Evolutionary conservation across 805 yeast species (phyloP).

Genomic region (Saccharomycopsis schoenii): DNA sequence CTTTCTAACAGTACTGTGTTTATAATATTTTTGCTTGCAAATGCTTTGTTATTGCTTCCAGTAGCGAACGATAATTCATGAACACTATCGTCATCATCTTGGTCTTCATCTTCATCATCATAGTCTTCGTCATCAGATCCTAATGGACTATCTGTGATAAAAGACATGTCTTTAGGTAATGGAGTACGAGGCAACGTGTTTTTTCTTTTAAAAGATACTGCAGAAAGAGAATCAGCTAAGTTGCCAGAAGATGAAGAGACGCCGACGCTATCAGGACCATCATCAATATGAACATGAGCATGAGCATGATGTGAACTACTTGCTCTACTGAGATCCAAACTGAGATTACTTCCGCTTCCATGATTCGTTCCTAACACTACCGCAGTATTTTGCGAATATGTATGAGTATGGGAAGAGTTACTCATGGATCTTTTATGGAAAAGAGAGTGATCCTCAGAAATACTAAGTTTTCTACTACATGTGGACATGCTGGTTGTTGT

Average conservation of each 20-base stretch:
- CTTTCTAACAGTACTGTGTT: not conserved
- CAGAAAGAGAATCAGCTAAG: constrained; percentile 9
- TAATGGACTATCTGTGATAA: not conserved
- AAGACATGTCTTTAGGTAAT: constrained; percentile 9
- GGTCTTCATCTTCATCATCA: constrained; percentile 10
- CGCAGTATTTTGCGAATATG: not conserved
- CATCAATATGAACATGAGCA: not conserved
- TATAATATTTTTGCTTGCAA: not conserved
- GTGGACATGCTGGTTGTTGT: not conserved
- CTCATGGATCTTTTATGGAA: not conserved
- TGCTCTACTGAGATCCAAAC: not conserved
- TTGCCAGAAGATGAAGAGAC: not conserved
- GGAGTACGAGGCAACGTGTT: constrained; percentile 16
- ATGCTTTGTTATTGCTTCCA: not conserved
- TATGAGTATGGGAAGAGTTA: not conserved
- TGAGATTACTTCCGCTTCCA: not conserved
- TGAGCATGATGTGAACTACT: not conserved
- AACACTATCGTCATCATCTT: not conserved
- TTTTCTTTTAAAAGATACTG: constrained; percentile 6
- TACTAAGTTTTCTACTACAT: not conserved
- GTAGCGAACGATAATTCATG: not conserved
- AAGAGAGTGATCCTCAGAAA: not conserved
- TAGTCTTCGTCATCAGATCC: constrained; percentile 2
- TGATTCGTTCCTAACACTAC: not conserved
- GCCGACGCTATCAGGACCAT: not conserved